Base-by-base conservation (phyloP, 2,329 filamentous ascomycete species). In the Aspergillus carbonarius region DNA sequence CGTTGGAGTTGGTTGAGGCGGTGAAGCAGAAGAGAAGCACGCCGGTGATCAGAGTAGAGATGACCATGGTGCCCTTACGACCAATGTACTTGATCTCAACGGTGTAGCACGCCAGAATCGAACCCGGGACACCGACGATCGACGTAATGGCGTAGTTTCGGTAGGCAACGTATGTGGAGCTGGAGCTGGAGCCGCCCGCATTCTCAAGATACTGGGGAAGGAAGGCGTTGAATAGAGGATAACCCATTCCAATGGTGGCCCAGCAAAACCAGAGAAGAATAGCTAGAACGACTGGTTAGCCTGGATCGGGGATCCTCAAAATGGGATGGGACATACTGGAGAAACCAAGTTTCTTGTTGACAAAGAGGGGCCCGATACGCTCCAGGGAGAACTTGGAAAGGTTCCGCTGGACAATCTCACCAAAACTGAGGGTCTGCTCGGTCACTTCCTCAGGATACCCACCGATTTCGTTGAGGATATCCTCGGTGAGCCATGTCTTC, bases 171-270 rank as follows among this genome's bases (percentile, higher is more conserved):
- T 73, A 70, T 17, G 73, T 71, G 12, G 76, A 69, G 17, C 74
- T 74, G 5, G 65, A 63, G 50, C 76, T 76, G 13, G 68, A 63
- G 7, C 66, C 68, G 10, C 78, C 78, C 25, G 85, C 82, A 57
- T 86, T 83, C 23, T 87, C 84, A 59, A 96, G 85, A 70, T 95
- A 95, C 66, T 95, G 90, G 0, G 92, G 92, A n/a, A 96, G 82
- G 76, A 96, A 96, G 54, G 90, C 89, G 74, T 95, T 95, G 83
- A 93, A 96, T 1, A 96, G 83, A 1, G 91, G 91, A 69, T 93
- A 96, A 2, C 88, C 91, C 85, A 96, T 89, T 60, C 91, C 91
- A 64, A 96, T 93, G 13, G 85, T 88, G 0, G 87, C 82, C 91
- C 91, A 96, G 71, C 86, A 87, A 74, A 92, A 90, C 89, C 89